A percentile compares a stretch with the other conserved stretches of the same genome.
phyloP scores from a whole-genome alignment of 2,329 filamentous ascomycete genomes.

The Cytospora mali region DNA sequence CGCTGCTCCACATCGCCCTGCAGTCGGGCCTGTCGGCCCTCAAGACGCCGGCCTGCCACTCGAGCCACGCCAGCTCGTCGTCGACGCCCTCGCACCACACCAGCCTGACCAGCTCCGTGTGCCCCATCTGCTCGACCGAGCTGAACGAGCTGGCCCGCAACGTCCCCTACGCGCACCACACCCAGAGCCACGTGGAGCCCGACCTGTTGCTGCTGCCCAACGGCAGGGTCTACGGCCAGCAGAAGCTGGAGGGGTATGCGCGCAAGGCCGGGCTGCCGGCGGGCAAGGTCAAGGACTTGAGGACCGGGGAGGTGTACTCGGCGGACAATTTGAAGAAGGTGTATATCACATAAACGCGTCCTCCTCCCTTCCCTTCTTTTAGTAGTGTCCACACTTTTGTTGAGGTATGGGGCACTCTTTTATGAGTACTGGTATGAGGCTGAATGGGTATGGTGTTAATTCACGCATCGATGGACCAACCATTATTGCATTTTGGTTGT shows the following conservation, averaged over 20 bases:
- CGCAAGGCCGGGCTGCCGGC: conserved; percentile 72
- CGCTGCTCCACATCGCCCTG: conserved; percentile 87
- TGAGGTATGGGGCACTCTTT: neutral
- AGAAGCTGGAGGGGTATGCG: conserved; percentile 74
- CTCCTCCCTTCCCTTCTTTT: no score
- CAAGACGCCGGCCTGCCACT: conserved; percentile 91
- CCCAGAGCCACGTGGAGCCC: conserved; percentile 87
- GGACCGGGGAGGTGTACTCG: conserved; percentile 69
- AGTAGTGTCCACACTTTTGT: neutral
- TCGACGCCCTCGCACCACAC: conserved; percentile 41
- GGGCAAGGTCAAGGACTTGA: conserved; percentile 75
- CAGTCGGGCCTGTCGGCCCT: conserved; percentile 90
- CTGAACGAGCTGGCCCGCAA: conserved; percentile 86
- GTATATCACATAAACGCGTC: conserved; percentile 81
- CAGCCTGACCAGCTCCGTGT: conserved; percentile 74
- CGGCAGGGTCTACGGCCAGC: conserved; percentile 78
- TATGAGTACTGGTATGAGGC: neutral
- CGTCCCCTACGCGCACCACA: conserved; percentile 94
- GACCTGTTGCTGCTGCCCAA: conserved; percentile 89
- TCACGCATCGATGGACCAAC: neutral
- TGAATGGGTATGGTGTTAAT: neutral
- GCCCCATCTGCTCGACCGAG: conserved; percentile 94
- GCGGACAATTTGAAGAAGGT: conserved; percentile 76
- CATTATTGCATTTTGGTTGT: neutral
- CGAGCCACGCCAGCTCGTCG: conserved; percentile 28